These are phyloP conservation scores for Lenzites betulinus DNA, from an alignment of 768 basidiomycete species.

Conservation along the genomic window DNA sequence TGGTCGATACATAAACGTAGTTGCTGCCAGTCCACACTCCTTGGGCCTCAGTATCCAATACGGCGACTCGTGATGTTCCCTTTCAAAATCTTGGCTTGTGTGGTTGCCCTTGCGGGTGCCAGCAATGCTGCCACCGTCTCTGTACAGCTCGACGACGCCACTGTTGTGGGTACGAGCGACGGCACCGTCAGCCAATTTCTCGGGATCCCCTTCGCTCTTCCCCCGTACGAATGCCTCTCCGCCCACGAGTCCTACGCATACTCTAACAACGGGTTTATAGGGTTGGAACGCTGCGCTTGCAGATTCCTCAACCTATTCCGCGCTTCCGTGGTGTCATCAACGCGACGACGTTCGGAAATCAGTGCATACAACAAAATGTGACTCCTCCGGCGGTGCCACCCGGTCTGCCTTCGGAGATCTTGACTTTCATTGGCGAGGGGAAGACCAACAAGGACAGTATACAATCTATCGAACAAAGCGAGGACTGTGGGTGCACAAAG, in stretches of 20 bases:
- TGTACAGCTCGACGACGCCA: constrained; percentile 46
- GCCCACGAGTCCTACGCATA: neutral
- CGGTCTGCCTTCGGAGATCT: neutral
- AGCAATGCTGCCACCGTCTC: constrained; percentile 30
- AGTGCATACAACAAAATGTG: constrained; percentile 22
- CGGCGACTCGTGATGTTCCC: neutral
- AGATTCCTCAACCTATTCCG: constrained; percentile 15
- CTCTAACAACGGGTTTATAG: neutral
- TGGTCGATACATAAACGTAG: too few species aligned
- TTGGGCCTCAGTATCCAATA: neutral
- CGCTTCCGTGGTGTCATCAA: constrained; percentile 14
- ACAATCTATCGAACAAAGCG: constrained; percentile 3
- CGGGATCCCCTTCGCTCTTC: constrained; percentile 57
- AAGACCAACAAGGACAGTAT: neutral
- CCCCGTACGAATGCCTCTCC: constrained; percentile 44
- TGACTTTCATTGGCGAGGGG: neutral
- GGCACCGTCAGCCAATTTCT: constrained; percentile 43
- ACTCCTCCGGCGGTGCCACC: neutral
- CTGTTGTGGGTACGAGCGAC: constrained; percentile 42
- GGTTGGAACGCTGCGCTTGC: constrained; percentile 24
- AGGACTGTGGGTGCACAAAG: constrained; percentile 17
- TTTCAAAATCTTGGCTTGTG: neutral
- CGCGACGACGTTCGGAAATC: constrained; percentile 22
- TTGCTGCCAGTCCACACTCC: too few species aligned
- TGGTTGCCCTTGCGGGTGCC: neutral